Percentiles rank a stretch among this genome's conserved stretches.
Evolutionary conservation across 176 grass and related monocot species (phyloP).

Genomic region (Oryza coarctata): DNA sequence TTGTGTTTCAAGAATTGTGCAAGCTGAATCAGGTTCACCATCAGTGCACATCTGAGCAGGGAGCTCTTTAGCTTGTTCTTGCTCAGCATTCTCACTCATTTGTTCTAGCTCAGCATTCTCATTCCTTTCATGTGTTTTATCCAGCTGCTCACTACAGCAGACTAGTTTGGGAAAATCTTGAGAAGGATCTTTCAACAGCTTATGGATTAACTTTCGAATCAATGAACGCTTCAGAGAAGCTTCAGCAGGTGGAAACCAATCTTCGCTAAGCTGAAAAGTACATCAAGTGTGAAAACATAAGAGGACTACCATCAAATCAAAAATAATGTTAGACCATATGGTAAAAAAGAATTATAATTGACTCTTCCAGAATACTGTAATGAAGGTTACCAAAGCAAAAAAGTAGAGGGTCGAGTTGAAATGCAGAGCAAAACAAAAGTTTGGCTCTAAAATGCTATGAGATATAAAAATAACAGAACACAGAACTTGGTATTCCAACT

Average conservation of each 20-base stretch:
- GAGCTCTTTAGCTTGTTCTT: conserved; percentile 45
- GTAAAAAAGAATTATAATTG: not conserved
- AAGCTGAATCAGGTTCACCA: conserved; percentile 38
- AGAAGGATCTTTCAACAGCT: conserved; percentile 42
- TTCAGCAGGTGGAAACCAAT: conserved; percentile 87
- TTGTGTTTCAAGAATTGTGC: conserved; percentile 26
- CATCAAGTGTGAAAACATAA: conserved; percentile 18
- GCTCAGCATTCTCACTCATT: conserved; percentile 47
- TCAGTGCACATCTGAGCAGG: conserved; percentile 39
- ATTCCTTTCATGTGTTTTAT: conserved; percentile 43
- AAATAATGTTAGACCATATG: not conserved
- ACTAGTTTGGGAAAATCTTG: conserved; percentile 36
- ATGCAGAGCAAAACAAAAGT: not conserved
- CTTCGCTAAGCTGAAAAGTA: conserved; percentile 65
- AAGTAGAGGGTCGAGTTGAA: not conserved
- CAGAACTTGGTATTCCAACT: not conserved
- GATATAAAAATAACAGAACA: not conserved
- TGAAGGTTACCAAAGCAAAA: not conserved
- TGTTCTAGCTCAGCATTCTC: conserved; percentile 51
- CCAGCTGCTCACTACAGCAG: conserved; percentile 36
- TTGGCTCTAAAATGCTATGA: not conserved
- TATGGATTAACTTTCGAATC: conserved; percentile 73
- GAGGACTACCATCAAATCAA: conserved; percentile 11
- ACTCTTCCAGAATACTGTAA: conserved; percentile 5
- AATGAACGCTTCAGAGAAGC: conserved; percentile 88